These are phyloP conservation scores for Stachybotrys chartarum DNA, from an alignment of 2,329 filamentous ascomycete species.

Conservation along the genomic window DNA sequence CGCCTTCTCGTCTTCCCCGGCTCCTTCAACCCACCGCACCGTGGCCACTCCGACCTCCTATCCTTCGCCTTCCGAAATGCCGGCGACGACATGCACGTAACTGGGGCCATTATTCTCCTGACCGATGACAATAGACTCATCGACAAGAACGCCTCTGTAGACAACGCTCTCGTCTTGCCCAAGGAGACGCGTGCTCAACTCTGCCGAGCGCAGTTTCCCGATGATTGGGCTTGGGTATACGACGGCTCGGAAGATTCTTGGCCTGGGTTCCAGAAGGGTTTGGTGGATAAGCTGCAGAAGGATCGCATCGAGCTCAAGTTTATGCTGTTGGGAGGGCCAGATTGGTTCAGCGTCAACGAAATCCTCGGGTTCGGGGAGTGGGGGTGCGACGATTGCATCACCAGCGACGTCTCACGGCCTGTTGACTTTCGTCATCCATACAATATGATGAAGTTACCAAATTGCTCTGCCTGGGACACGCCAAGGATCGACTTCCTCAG, in stretches of 20 bases:
- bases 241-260: conserved; percentile 9
- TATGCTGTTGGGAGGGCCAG: conserved; percentile 15
- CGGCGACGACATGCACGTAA: conserved; percentile 18
- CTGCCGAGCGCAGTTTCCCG: conserved; percentile 9
- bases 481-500: conserved; percentile 1
- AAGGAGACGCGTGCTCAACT: conserved; percentile 14
- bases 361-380: conserved; percentile 10
- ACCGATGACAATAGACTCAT: conserved; percentile 14
- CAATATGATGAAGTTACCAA: conserved; percentile 13
- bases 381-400: conserved; percentile 14
- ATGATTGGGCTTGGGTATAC: conserved; percentile 19
- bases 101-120: conserved; percentile 22
- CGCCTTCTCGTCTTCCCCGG: conserved; percentile 27
- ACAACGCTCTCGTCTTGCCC: conserved; percentile 8
- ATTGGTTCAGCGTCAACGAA: conserved; percentile 8
- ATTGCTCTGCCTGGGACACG: conserved; percentile 11
- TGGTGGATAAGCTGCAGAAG: conserved; percentile 4
- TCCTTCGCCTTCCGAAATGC: conserved; percentile 17
- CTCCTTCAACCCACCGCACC: conserved; percentile 30
- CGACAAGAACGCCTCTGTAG: conserved; percentile 11
- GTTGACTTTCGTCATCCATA: conserved; percentile 16
- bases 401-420: conserved; percentile 14
- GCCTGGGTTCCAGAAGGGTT: conserved; percentile 4
- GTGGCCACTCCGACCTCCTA: conserved; percentile 24
- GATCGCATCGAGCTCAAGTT: conserved; percentile 12